phyloP scores from a whole-genome alignment of 2,329 filamentous ascomycete genomes.

The Arthrobotrys pseudoclavata region DNA sequence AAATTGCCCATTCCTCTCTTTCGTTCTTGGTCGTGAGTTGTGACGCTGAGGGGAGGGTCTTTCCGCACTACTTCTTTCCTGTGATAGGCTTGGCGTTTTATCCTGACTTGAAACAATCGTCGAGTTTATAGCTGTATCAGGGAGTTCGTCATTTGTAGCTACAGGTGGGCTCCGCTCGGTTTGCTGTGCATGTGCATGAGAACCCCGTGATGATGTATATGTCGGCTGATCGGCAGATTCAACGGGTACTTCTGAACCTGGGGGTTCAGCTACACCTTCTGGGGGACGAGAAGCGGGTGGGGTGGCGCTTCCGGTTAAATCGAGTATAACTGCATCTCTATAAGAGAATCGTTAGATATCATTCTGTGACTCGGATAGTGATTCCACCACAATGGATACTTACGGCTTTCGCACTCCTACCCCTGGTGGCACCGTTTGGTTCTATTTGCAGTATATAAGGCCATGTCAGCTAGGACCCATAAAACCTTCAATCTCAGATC shows the following conservation, averaged over 20 bases:
- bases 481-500: background rate
- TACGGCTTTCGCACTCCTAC: background rate
- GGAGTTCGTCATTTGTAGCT: slow-evolving; percentile 17
- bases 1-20: background rate
- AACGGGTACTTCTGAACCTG: background rate
- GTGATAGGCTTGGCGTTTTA: background rate
- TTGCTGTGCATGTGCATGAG: background rate
- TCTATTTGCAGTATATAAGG: background rate
- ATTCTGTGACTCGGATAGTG: background rate
- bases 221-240: background rate
- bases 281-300: background rate
- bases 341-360: background rate
- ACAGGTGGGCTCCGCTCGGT: background rate
- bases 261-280: background rate
- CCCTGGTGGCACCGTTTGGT: no score
- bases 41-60: slow-evolving; percentile 4
- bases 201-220: slow-evolving; percentile 18
- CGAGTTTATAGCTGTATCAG: slow-evolving; percentile 37
- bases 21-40: background rate
- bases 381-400: background rate
- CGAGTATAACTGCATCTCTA: background rate
- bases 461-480: background rate
- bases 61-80: background rate
- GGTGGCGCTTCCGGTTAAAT: slow-evolving; percentile 4
- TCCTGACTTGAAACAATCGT: slow-evolving; percentile 11